phyloP scores from a whole-genome alignment of 176 grass and related monocot species.

The Lolium rigidum region DNA sequence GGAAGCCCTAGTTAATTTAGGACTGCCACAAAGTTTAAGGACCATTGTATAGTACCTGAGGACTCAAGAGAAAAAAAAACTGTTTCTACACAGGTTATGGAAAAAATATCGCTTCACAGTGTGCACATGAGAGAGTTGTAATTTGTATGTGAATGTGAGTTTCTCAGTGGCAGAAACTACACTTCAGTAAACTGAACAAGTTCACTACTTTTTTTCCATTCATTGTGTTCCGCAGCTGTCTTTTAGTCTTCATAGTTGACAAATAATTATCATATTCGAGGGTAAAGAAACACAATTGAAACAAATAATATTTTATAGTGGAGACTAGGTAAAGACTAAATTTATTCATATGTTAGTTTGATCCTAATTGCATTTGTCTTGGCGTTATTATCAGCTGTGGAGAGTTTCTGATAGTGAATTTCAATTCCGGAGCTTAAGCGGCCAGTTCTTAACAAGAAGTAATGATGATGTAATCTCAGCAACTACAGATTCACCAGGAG shows the following conservation, averaged over 20 bases:
- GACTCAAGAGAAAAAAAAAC: background rate
- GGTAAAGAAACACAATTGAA: background rate
- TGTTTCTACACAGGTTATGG: background rate
- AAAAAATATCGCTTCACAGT: background rate
- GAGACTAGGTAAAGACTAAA: background rate
- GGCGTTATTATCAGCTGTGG: conserved; percentile 58
- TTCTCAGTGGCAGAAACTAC: background rate
- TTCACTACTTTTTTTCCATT: background rate
- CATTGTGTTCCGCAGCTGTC: background rate
- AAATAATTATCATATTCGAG: background rate
- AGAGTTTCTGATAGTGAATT: conserved; percentile 72
- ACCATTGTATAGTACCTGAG: background rate
- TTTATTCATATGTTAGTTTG: background rate
- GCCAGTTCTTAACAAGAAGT: conserved; percentile 75
- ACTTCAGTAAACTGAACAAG: background rate
- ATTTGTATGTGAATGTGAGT: background rate
- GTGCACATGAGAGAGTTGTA: background rate
- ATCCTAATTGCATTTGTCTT: conserved; percentile 34
- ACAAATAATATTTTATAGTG: background rate
- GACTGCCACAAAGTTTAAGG: background rate
- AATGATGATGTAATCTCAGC: conserved; percentile 59
- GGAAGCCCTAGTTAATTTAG: background rate
- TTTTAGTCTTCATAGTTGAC: background rate
- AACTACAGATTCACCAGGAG: conserved; percentile 55
- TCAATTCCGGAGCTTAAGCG: conserved; percentile 69